Evolutionary conservation across 2,329 filamentous ascomycete species (phyloP).

Genomic region (Metarhizium anisopliae): DNA sequence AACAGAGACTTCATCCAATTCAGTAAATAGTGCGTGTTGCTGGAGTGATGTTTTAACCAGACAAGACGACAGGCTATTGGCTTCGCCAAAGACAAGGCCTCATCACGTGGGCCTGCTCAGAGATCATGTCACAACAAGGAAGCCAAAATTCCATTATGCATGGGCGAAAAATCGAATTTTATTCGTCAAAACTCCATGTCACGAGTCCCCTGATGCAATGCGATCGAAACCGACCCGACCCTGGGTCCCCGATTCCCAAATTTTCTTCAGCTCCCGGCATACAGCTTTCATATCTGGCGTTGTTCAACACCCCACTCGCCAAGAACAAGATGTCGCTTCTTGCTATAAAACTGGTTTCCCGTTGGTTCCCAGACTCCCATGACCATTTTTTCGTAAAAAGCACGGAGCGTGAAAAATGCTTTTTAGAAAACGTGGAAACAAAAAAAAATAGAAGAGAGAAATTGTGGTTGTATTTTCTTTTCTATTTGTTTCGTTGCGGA

Average conservation of each 20-base stretch:
- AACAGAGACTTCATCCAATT: not conserved
- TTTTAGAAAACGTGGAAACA: not conserved
- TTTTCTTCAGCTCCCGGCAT: slow-evolving; percentile 2
- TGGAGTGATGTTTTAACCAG: not conserved
- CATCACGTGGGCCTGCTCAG: not conserved
- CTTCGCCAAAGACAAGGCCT: not conserved
- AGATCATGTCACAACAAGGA: not conserved
- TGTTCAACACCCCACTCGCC: not conserved
- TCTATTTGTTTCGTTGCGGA: not conserved
- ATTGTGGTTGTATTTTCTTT: not conserved
- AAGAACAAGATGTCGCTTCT: not conserved
- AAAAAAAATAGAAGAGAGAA: not conserved
- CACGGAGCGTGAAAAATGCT: slow-evolving; percentile 1
- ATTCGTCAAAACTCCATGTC: slow-evolving; percentile 30
- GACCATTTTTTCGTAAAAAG: not conserved
- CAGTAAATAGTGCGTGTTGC: not conserved
- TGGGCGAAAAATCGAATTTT: slow-evolving; percentile 27
- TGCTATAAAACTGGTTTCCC: not conserved
- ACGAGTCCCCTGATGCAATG: slow-evolving; percentile 33
- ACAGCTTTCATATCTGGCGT: slow-evolving; percentile 7
- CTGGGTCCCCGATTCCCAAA: slow-evolving; percentile 16
- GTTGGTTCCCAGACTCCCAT: slow-evolving; percentile 10
- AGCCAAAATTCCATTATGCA: slow-evolving; percentile 2
- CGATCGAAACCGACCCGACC: slow-evolving; percentile 27
- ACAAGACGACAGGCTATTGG: not conserved